phyloP scores from a whole-genome alignment of 495 filamentous ascomycete species.

The Neurospora sp. region DNA sequence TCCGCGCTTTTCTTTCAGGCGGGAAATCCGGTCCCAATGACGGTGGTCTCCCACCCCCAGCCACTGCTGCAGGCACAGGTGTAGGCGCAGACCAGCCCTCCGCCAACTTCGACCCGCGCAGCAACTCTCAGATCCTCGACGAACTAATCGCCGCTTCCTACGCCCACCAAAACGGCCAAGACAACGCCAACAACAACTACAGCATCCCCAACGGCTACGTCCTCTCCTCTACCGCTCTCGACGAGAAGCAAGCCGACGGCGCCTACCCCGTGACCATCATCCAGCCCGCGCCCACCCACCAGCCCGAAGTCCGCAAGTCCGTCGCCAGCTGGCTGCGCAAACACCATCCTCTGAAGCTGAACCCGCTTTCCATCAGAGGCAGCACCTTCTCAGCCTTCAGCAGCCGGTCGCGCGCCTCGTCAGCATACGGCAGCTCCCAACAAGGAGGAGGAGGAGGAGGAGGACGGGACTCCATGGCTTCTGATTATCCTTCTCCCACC shows the following conservation, averaged over 20 bases:
- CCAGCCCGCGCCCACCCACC: neutral
- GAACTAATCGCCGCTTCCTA: conserved; percentile 24
- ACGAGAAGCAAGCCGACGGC: conserved; percentile 2
- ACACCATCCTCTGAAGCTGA: conserved; percentile 14
- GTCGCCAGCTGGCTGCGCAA: conserved; percentile 15
- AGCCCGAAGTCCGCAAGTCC: conserved; percentile 7
- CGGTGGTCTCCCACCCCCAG: neutral
- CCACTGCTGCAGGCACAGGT: neutral
- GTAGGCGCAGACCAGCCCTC: neutral
- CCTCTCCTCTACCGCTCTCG: neutral
- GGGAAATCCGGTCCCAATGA: neutral
- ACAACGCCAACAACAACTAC: neutral
- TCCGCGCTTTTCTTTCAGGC: neutral
- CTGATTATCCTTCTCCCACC: neutral
- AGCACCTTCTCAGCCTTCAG: conserved; percentile 3
- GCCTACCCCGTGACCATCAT: neutral
- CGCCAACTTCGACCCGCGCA: conserved; percentile 1
- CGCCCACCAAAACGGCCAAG: conserved; percentile 20
- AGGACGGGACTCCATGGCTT: neutral
- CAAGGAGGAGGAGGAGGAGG: neutral
- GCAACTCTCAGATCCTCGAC: conserved; percentile 21
- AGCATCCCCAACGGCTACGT: neutral
- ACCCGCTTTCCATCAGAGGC: conserved; percentile 5
- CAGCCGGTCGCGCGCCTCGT: neutral
- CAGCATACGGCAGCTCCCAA: neutral